Base-by-base conservation (phyloP, 768 basidiomycete species). In the Trametes gibbosa region DNA sequence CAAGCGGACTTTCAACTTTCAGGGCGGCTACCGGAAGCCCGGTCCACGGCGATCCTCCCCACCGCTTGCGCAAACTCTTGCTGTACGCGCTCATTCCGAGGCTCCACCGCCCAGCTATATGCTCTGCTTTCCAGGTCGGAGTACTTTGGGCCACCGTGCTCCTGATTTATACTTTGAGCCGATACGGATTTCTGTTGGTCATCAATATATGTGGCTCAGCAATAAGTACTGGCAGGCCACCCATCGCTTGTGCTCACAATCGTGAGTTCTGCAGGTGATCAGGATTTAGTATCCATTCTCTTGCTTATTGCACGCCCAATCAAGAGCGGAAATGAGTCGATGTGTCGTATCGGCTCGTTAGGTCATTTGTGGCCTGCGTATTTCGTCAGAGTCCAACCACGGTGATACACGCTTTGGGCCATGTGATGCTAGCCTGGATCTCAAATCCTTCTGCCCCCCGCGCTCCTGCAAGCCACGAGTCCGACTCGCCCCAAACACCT, bases 351-450 rank as follows among this genome's bases (percentile, higher is more conserved):
- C 41, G 25, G 27, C 35, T 39, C 37, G 32, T 61, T 56, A 56
- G 59, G 59, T 61, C 54, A 61, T 61, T 29, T 47, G 5, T 52
- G 17, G 50, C 27, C 39, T 47, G 37, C 39, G 23, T 41, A 51
- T 56, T 61, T 14, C 59, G 59, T 56, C 59, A 61, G 42, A 32
- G 42, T 41, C 47, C 54, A 45, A 25, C 41, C 59, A 54, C 48
- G 54, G 54, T 56, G 46, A 56, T 56, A 37, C 54, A 56, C 54
- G 59, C 46, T 40, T 50, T 21, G 45, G 43, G 42, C 49, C 59
- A 61, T 56, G 54, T 61, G 59, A 56, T 50, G 25, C 42, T 13
- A 56, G 59, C 45, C 59, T 56, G 43, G 59, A 55, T 50, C 54
- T 48, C 41, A 29, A 41, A 51, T 21, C 35, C 21, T 46, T 32